Evolutionary conservation across 208 protist genomes (phyloP).

Genomic region (Trypanosoma grayi): DNA sequence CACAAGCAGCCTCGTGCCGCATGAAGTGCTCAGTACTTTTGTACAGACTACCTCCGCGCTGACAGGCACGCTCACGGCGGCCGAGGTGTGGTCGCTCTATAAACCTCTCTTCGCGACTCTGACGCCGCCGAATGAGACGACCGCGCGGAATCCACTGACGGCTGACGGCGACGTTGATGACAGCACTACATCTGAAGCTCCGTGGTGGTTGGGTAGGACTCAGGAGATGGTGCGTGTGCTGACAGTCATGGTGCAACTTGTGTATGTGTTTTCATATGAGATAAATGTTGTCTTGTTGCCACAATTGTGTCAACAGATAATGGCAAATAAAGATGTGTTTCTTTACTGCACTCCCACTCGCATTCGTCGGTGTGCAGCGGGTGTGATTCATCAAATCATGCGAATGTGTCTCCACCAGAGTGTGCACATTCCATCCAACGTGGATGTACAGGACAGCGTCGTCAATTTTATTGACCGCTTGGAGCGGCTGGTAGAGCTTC

Average conservation of each 20-base stretch:
- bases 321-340: slow-evolving; percentile 19
- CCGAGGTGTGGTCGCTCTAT: slow-evolving; percentile 26
- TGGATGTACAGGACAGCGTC: background rate
- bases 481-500: slow-evolving; percentile 5
- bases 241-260: slow-evolving; percentile 1
- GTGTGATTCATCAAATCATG: slow-evolving; percentile 27
- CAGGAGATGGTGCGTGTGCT: slow-evolving; percentile 16
- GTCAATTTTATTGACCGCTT: slow-evolving; percentile 3
- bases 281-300: slow-evolving; percentile 27
- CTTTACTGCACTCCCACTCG: slow-evolving; percentile 14
- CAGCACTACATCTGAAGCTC: background rate
- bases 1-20: slow-evolving; percentile 15
- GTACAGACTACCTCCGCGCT: slow-evolving; percentile 12
- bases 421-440: slow-evolving; percentile 9
- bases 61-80: background rate
- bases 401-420: slow-evolving; percentile 24
- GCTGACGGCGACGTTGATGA: background rate
- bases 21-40: slow-evolving; percentile 12
- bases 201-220: slow-evolving; percentile 8
- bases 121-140: background rate
- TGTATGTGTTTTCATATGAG: slow-evolving; percentile 12
- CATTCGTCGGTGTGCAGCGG: slow-evolving; percentile 11
- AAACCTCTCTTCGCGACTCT: slow-evolving; percentile 14
- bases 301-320: slow-evolving; percentile 23
- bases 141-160: background rate